Base-by-base conservation (phyloP, 2,329 filamentous ascomycete genomes). In the Diaporthe sp. region DNA sequence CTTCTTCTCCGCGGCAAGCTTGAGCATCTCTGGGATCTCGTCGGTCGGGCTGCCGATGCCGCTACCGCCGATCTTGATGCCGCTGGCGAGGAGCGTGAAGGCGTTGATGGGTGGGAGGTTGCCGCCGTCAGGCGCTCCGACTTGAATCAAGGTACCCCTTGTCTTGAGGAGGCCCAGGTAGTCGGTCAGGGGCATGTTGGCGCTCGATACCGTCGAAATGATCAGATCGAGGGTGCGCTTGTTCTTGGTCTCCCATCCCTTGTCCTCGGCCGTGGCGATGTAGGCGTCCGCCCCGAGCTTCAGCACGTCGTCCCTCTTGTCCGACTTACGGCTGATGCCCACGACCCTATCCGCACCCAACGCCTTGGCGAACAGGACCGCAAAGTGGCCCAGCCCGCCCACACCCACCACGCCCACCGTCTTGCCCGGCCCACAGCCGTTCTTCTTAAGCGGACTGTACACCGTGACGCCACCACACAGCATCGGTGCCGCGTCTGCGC, bases 391-490 rank as follows among this genome's bases (percentile, higher is more conserved):
- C 3, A 94, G 82, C 2, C 92, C 92, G 4, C 93, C 92, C 28
- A 94, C 85, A 2, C 92, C 92, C 22, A 94, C 85, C 71, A 94
- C 90, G 0, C 92, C 92, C 1, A 94, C 91, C 8, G 83, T 87
- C 84, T 93, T 94, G 8, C 92, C 92, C 0, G 92, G 92, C 0
- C 93, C 93, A 57, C 88, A 90, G 1, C 90, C 91, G 76, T 93
- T 90, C 58, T 90, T 86, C 77, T 86, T 87, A 70, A 95, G 81
- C 1, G 93, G 93, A 10, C 87, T 86, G 80, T 88, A 94, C 6
- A 92, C 86, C 0, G 93, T 94, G 51, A 94, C 87, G 10, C 93
- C 93, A 37, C 88, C 93, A 79, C 93, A 94, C 53, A 94, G 84
- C 89, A 94, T 91, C 1, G 92, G 92, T 20, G 92, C 86, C 2